These are phyloP conservation scores for Penicillium sp. DNA, from an alignment of 2,329 filamentous ascomycete genomes.

Conservation along the genomic window DNA sequence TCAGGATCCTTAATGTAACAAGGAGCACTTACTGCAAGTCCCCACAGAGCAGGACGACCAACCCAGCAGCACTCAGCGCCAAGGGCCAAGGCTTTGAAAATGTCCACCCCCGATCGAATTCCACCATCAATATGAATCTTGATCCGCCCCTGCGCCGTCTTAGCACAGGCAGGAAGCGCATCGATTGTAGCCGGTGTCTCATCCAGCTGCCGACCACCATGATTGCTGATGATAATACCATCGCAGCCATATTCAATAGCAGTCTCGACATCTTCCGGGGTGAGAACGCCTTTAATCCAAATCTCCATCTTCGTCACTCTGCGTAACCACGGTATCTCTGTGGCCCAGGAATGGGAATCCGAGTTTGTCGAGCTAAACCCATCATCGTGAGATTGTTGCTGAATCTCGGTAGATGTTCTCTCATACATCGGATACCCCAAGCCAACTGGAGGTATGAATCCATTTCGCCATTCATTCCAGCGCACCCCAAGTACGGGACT, in stretches of 20 bases:
- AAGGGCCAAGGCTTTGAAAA: constrained; percentile 40
- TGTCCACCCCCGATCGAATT: constrained; percentile 35
- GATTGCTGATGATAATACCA: constrained; percentile 41
- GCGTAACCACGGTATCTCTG: constrained; percentile 51
- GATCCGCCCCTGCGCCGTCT: constrained; percentile 34
- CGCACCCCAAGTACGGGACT: constrained; percentile 55
- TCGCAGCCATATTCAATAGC: constrained; percentile 39
- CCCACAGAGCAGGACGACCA: constrained; percentile 37
- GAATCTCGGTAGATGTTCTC: constrained; percentile 25
- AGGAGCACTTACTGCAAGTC: constrained; percentile 31
- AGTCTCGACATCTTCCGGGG: constrained; percentile 37
- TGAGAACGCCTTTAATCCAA: constrained; percentile 33
- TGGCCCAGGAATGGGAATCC: constrained; percentile 46
- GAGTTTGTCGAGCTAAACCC: constrained; percentile 26
- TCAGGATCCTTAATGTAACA: background rate
- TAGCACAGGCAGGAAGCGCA: constrained; percentile 31
- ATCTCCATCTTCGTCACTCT: constrained; percentile 50
- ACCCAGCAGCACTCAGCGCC: constrained; percentile 37
- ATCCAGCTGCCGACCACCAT: constrained; percentile 42
- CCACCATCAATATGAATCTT: constrained; percentile 37
- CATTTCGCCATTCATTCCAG: constrained; percentile 54
- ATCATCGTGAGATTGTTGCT: constrained; percentile 24
- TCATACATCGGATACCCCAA: constrained; percentile 43
- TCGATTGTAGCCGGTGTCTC: constrained; percentile 40
- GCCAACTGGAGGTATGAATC: constrained; percentile 48